Conservation (phyloP, 208 protist genomes). For the Leishmania turanica region DNA sequence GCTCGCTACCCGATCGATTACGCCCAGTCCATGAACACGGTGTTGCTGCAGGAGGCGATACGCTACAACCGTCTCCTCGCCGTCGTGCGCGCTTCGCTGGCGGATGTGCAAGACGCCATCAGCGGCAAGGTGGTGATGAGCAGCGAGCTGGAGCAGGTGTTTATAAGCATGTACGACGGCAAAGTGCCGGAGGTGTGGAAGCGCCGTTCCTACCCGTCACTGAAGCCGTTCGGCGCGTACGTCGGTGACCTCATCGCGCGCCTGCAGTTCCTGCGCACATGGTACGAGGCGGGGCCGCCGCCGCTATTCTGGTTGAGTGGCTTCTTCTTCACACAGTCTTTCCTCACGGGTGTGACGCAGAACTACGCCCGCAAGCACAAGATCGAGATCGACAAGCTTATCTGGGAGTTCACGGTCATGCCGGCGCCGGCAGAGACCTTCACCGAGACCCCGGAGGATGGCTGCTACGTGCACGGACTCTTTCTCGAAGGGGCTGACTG, state of each 20-base stretch:
- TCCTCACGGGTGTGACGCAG: slow-evolving; percentile 96
- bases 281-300: slow-evolving; percentile 87
- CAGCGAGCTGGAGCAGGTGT: slow-evolving; percentile 94
- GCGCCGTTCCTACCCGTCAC: slow-evolving; percentile 94
- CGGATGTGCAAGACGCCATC: slow-evolving; percentile 95
- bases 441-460: slow-evolving; percentile 66
- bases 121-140: slow-evolving; percentile 98
- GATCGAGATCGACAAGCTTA: slow-evolving; percentile 97
- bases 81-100: slow-evolving; percentile 90
- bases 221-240: slow-evolving; percentile 97
- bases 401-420: slow-evolving; percentile 94
- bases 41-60: slow-evolving; percentile 93
- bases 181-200: slow-evolving; percentile 93
- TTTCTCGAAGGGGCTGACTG: slow-evolving; percentile 92
- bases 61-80: slow-evolving; percentile 94
- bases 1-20: slow-evolving; percentile 90
- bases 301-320: slow-evolving; percentile 95
- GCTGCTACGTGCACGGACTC: slow-evolving; percentile 91
- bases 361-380: slow-evolving; percentile 97
- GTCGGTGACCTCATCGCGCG: slow-evolving; percentile 94
- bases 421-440: slow-evolving; percentile 36
- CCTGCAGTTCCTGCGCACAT: slow-evolving; percentile 92
- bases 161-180: slow-evolving; percentile 93
- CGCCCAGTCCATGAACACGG: slow-evolving; percentile 96
- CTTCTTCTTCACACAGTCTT: slow-evolving; percentile 98